Evolutionary conservation across 345 rosid species (phyloP).

Genomic region (Salix koriyanagi): DNA sequence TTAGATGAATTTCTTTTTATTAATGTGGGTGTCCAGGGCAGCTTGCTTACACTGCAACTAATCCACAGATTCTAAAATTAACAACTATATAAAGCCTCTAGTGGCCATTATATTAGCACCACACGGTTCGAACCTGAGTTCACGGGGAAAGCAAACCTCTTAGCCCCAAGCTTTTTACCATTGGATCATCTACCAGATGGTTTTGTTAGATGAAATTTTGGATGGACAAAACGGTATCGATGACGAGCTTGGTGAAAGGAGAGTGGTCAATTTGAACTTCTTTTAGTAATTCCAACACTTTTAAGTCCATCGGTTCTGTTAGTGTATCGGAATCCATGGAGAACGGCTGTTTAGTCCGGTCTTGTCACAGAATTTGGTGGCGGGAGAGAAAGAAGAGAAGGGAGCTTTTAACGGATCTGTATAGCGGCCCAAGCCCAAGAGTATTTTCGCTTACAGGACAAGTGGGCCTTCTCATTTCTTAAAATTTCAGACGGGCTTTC

Average conservation of each 20-base stretch:
- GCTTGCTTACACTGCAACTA: too few relatives aligned
- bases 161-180: rapidly evolving
- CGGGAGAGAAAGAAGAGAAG: not conserved
- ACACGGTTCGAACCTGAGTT: rapidly evolving
- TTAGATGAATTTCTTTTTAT: too few relatives aligned
- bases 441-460: not conserved
- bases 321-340: not conserved
- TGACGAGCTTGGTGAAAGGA: not conserved
- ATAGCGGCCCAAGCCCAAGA: not conserved
- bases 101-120: too few relatives aligned
- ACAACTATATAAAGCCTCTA: too few relatives aligned
- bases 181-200: not conserved
- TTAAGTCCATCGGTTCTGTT: not conserved
- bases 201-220: not conserved
- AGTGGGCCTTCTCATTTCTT: not conserved
- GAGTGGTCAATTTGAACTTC: not conserved
- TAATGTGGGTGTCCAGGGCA: too few relatives aligned
- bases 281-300: not conserved
- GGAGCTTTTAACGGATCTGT: not conserved
- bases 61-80: too few relatives aligned
- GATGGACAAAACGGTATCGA: not conserved
- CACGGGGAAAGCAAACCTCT: too few relatives aligned
- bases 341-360: not conserved
- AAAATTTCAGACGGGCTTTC: not conserved
- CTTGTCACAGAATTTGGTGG: not conserved